phyloP scores from a whole-genome alignment of 768 basidiomycete genomes.

The Boletus sensibilis region DNA sequence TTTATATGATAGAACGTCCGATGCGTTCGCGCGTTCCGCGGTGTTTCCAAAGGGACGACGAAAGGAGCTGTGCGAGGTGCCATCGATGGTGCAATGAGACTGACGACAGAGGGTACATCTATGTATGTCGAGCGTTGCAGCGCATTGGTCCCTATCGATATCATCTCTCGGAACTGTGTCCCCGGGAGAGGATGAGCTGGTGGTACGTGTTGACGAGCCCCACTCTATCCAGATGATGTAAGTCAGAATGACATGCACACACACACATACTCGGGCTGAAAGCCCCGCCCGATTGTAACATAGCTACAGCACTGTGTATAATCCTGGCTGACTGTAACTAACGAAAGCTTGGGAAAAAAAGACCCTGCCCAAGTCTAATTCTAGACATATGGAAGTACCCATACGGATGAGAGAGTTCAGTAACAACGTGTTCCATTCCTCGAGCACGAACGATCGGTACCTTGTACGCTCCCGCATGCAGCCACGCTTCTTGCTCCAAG shows the following conservation, averaged over 20 bases:
- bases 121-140: not conserved
- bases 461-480: not conserved
- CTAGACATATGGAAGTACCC: not conserved
- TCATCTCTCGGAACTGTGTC: too few species aligned
- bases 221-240: too few species aligned
- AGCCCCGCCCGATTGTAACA: too few species aligned
- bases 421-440: not conserved
- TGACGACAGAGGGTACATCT: not conserved
- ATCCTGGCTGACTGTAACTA: not conserved
- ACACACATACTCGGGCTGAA: too few species aligned
- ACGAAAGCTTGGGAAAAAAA: not conserved
- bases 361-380: not conserved
- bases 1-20: constrained; percentile 2
- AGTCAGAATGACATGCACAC: too few species aligned
- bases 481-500: not conserved
- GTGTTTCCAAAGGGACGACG: not conserved
- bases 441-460: not conserved
- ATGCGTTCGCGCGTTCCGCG: constrained; percentile 5
- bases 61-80: not conserved
- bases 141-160: not conserved
- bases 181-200: too few species aligned
- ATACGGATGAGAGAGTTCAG: not conserved
- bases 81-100: not conserved
- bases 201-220: too few species aligned
- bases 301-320: too few species aligned